These are phyloP conservation scores for Ustilago crameri DNA, from an alignment of 1,284 basidiomycete genomes.

Conservation along the genomic window DNA sequence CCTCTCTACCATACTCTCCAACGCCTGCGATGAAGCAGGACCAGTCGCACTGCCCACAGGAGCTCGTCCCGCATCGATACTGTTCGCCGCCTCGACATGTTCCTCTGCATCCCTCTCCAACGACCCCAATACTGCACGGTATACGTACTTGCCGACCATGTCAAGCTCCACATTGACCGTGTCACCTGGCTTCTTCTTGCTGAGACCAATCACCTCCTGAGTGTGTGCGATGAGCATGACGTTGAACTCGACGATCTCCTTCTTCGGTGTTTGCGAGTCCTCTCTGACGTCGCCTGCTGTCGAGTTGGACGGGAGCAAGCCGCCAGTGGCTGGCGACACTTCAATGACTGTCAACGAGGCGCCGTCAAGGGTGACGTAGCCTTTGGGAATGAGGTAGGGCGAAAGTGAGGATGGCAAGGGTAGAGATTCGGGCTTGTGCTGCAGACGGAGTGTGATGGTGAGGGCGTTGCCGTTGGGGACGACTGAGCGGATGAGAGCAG, in stretches of 20 bases:
- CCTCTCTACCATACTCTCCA: slow-evolving; percentile 53
- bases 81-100: slow-evolving; percentile 18
- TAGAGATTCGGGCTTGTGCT: slow-evolving; percentile 46
- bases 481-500: slow-evolving; percentile 73
- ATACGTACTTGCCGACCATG: slow-evolving; percentile 67
- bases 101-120: slow-evolving; percentile 44
- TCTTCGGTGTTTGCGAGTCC: slow-evolving; percentile 34
- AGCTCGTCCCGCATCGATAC: slow-evolving; percentile 34
- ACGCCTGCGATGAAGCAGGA: slow-evolving; percentile 34
- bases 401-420: slow-evolving; percentile 79
- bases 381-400: slow-evolving; percentile 92
- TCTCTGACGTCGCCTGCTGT: slow-evolving; percentile 44
- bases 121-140: slow-evolving; percentile 58
- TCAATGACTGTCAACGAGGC: slow-evolving; percentile 89
- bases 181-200: slow-evolving; percentile 62
- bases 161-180: slow-evolving; percentile 66
- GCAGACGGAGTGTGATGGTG: slow-evolving; percentile 78
- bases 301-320: slow-evolving; percentile 50
- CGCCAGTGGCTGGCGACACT: slow-evolving; percentile 71
- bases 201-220: slow-evolving; percentile 64
- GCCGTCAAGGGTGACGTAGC: slow-evolving; percentile 94
- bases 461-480: slow-evolving; percentile 86
- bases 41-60: slow-evolving; percentile 26
- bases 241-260: slow-evolving; percentile 64
- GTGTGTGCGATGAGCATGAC: slow-evolving; percentile 68